Evolutionary conservation across 108 stramenopile genomes (phyloP), one percentile per base, ranked within the genome.

Genomic region (Cyclotella baltica): DNA sequence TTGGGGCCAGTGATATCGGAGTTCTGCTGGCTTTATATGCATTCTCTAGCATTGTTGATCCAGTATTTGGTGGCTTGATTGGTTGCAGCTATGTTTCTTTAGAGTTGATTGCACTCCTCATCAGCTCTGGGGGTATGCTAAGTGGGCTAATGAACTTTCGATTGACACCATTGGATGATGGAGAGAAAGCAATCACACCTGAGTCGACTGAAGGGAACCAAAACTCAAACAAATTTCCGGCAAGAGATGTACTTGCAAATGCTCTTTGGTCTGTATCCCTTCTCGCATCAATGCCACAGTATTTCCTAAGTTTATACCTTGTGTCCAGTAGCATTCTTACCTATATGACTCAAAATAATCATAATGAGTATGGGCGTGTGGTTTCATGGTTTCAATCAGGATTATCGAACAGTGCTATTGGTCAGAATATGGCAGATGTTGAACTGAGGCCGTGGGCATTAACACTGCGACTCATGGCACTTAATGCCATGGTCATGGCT

Each of bases 161-260:
- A 27, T 58, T 75, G 30, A 56, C 36, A 47, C 56, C 65, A 16
- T 67, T 75, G 40, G 75, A 67, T 46, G 75, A 67, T 27, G 52
- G 31, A n/a, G 5, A 50, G 22, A 67, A 33, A 18, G 22, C 25
- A 22, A 10, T 30, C 9, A 10, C 2, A 1, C 6, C 43, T 3
- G 36, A 16, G 61, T 16, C 18, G 16, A 36, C 63, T 43, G n/a
- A n/a, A 47, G 2, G 13, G 25, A 64, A 64, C 8, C 63, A 25
- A 22, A 52, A 10, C 22, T 6, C 37, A 25, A 64, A 22, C 28
- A 3, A 27, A 27, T 27, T 23, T 18, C 20, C 25, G 6, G 23
- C 22, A 0, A 40, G 43, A 23, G 55, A 52, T 20, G 22, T 30
- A 5, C 10, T 75, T 16, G 59, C 56, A 37, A 31, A 57, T 29